Evolutionary conservation across 2,329 filamentous ascomycete genomes (phyloP).

Genomic region (Aquanectria penicillioides): DNA sequence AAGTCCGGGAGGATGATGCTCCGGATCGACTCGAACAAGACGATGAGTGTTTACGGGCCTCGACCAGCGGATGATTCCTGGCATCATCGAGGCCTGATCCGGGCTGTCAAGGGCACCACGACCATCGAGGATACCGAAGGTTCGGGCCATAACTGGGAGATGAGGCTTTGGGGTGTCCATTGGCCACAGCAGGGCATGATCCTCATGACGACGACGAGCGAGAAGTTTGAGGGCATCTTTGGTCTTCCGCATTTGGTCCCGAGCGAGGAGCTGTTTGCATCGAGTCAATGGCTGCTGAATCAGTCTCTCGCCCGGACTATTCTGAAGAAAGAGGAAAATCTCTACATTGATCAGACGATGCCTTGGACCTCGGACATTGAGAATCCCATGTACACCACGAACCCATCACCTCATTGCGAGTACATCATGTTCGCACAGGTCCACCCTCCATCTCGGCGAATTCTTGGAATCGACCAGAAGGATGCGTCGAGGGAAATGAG

Average conservation of each 20-base stretch:
- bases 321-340: conserved; percentile 67
- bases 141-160: conserved; percentile 78
- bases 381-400: conserved; percentile 65
- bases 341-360: conserved; percentile 67
- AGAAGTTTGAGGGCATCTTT: conserved; percentile 94
- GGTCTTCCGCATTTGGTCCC: conserved; percentile 85
- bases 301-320: conserved; percentile 76
- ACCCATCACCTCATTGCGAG: conserved; percentile 81
- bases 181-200: conserved; percentile 83
- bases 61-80: conserved; percentile 44
- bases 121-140: conserved; percentile 77
- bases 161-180: conserved; percentile 85
- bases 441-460: conserved; percentile 60
- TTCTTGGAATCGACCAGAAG: conserved; percentile 46
- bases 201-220: conserved; percentile 87
- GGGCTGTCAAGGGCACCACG: conserved; percentile 75
- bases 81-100: conserved; percentile 64
- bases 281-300: conserved; percentile 74
- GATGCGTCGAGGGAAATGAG: conserved; percentile 44
- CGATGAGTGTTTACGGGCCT: conserved; percentile 57
- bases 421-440: conserved; percentile 88
- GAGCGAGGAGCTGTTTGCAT: conserved; percentile 63
- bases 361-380: conserved; percentile 82
- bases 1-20: conserved; percentile 74
- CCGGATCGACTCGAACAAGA: conserved; percentile 67